Evolutionary conservation across 768 basidiomycete species (phyloP).

Genomic region (Boletus bicolor): DNA sequence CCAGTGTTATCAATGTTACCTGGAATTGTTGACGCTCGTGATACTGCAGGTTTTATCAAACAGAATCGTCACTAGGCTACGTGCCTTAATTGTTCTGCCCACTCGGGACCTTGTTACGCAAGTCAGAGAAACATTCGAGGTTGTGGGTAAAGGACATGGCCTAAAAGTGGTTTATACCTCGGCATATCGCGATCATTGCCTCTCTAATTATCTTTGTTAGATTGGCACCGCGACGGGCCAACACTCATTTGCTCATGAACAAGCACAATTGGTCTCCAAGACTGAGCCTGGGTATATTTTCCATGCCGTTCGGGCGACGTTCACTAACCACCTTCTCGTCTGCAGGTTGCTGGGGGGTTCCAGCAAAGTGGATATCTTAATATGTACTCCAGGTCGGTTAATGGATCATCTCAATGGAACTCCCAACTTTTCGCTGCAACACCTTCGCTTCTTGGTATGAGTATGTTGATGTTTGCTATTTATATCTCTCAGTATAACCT

Average conservation of each 20-base stretch:
- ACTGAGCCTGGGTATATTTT: conserved; percentile 45
- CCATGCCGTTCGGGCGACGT: background rate
- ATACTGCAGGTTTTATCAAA: conserved; percentile 58
- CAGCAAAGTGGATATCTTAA: conserved; percentile 88
- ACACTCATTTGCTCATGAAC: conserved; percentile 91
- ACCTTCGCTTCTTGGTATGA: conserved; percentile 89
- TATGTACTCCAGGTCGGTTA: conserved; percentile 92
- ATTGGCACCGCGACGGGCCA: conserved; percentile 88
- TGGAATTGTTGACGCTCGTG: background rate
- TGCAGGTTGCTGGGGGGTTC: conserved; percentile 76
- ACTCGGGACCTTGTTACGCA: conserved; percentile 92
- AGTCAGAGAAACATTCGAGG: conserved; percentile 90
- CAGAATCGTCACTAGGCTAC: conserved; percentile 75
- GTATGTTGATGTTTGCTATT: background rate
- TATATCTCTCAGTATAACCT: background rate
- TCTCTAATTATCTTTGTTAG: conserved; percentile 30
- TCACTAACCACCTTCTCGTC: background rate
- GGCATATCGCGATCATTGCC: background rate
- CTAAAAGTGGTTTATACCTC: conserved; percentile 56
- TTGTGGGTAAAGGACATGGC: conserved; percentile 77
- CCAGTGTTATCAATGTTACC: background rate
- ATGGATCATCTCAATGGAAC: conserved; percentile 93
- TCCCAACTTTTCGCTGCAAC: conserved; percentile 86
- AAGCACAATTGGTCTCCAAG: conserved; percentile 72
- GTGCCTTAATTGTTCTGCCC: conserved; percentile 87